Evolutionary conservation across 768 basidiomycete species (phyloP), one percentile per base, ranked within the genome.

Genomic region (Amanita subjunquillea): DNA sequence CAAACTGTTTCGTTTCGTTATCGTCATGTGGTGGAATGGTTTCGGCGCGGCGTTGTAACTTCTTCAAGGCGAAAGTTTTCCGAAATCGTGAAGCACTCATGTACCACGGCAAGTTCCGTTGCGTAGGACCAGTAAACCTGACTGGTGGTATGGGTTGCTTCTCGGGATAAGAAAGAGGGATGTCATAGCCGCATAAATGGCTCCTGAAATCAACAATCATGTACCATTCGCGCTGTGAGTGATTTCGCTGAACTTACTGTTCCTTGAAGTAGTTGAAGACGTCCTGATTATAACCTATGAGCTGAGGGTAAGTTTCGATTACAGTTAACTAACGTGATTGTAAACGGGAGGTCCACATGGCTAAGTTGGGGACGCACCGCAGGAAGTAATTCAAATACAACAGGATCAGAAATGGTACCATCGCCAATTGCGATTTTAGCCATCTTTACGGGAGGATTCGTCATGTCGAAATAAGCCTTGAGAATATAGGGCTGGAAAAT

Each of bases 391-490:
- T 75, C 69, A 49, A 76, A 83, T 7, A 75, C 73, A 46, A 71
- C 70, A 30, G 58, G 69, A n/a, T 76, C 70, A 2, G 75, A 71
- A 15, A 86, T 71, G 8, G 82, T 67, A 9, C 79, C 83, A 64
- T 88, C 81, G 13, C 87, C 87, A 43, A 90, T 85, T 10, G 75
- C 80, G 49, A 88, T 77, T 62, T 81, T 83, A 0, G 77, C 69
- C 29, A 88, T 71, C 8, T 77, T 79, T 29, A 88, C 82, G 0
- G 87, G 86, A 10, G 85, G 84, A 32, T 77, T 74, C 0, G 70
- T 55, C 67, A 78, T 72, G 42, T 70, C 71, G 58, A 89, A 85
- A 62, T 85, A 83, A 10, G 83, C 70, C 65, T 87, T 85, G 56
- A 80, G 68, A 59, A 89, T 88, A 61, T 88, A 87, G 8, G 87